Base-by-base conservation (phyloP, 164 flowering plant species). In the Hamamelis virginiana region DNA sequence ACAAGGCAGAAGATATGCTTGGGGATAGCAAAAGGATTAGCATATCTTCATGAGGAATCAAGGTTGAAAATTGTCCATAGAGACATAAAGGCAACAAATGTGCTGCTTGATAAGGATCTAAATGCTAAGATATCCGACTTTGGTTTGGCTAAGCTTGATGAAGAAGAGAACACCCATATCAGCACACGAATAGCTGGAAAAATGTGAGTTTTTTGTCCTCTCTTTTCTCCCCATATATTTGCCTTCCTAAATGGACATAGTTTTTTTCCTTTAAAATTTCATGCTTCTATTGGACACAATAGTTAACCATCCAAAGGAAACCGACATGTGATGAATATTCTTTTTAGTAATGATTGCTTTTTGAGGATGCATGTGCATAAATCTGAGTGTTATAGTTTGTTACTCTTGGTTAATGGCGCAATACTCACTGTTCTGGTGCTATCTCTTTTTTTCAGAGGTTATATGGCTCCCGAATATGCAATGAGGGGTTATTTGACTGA, bases 391-490 rank as follows among this genome's bases (percentile, higher is more conserved):
- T n/a, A 15, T 15, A 51, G n/a, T 57, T 16, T 13, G 26, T 0
- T 57, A 27, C n/a, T 26, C 33, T 11, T 57, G 38, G 23, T 23
- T 6, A 56, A 9, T 56, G 26, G 26, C 28, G 5, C 28, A 11
- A 5, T 18, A 6, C 2, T 60, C 33, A 60, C 45, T 19, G 3
- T 33, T 16, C 33, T 28, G 63, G 12, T 6, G 16, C 38, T 60
- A 1, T 60, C 41, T 33, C 41, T 33, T 6, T 38, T 66, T 57
- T 80, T 64, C 79, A 92, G 96, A 59, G 96, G 98, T 41, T 92
- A 92, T 64, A 91, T 92, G 96, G 98, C 98, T 65, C 97, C 96
- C 9, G 97, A 90, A 73, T 92, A 92, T 72, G 97, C 96, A 43
- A 85, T 85, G 90, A 70, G 92, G 46, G 98, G 98, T 61, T 80